These are phyloP conservation scores for Colletotrichum sp. DNA, from an alignment of 2,329 filamentous ascomycete species.

Conservation along the genomic window DNA sequence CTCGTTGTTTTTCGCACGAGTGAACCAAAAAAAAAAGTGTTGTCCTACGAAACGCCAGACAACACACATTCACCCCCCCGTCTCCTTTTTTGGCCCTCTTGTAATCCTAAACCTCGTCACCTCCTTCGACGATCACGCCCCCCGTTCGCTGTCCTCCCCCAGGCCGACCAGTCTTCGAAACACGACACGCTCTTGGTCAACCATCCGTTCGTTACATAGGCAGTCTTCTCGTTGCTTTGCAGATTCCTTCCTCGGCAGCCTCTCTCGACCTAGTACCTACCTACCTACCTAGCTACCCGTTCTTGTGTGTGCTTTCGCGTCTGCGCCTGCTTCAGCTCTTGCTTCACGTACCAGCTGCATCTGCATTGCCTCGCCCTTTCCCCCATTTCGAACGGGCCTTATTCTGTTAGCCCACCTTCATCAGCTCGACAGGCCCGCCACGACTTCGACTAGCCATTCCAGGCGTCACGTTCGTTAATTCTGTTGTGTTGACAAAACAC, in stretches of 20 bases:
- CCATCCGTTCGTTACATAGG: constrained; percentile 21
- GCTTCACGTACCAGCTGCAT: not conserved
- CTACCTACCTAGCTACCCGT: not conserved
- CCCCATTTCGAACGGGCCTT: not conserved
- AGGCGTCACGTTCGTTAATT: constrained; percentile 18
- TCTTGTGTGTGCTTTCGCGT: not conserved
- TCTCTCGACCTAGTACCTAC: not conserved
- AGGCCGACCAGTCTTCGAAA: constrained; percentile 14
- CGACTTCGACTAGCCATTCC: constrained; percentile 16
- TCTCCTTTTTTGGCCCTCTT: constrained; percentile 12
- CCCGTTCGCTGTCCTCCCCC: constrained; percentile 9
- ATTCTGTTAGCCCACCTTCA: constrained; percentile 7
- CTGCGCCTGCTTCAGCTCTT: not conserved
- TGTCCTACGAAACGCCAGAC: constrained; percentile 19
- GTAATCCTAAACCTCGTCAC: constrained; percentile 21
- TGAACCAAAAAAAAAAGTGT: constrained; percentile 3
- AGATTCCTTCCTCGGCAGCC: not conserved
- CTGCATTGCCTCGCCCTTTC: not conserved
- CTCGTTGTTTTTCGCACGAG: constrained; percentile 16
- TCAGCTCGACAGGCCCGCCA: constrained; percentile 13
- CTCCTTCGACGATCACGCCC: constrained; percentile 18
- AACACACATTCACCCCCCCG: constrained; percentile 1
- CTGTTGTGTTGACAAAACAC: constrained; percentile 3
- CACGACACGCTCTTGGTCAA: constrained; percentile 17
- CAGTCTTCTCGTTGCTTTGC: constrained; percentile 3